phyloP scores from a whole-genome alignment of 2,329 filamentous ascomycete genomes.

The Beauveria scarabaeidicola region DNA sequence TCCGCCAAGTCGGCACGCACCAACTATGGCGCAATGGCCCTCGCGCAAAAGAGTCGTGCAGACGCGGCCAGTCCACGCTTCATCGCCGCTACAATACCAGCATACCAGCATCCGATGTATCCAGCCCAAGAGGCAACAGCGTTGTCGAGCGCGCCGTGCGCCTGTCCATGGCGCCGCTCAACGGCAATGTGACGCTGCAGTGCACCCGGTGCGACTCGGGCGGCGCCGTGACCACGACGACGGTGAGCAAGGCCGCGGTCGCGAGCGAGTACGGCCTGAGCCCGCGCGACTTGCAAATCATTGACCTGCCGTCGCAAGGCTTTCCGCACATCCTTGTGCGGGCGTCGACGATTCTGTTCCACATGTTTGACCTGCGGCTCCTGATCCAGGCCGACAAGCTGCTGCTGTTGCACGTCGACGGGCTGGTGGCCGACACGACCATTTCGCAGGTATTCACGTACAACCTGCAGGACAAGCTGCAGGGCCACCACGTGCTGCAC shows the following conservation, averaged over 20 bases:
- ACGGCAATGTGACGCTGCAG: constrained; percentile 5
- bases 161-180: constrained; percentile 1
- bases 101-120: background rate
- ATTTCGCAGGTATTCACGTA: constrained; percentile 15
- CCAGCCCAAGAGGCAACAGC: background rate
- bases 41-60: background rate
- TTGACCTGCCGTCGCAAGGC: constrained; percentile 25
- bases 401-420: constrained; percentile 20
- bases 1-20: background rate
- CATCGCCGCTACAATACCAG: background rate
- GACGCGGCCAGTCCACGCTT: background rate
- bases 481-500: constrained; percentile 17
- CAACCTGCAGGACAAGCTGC: constrained; percentile 17
- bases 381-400: constrained; percentile 24
- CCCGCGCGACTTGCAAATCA: constrained; percentile 23
- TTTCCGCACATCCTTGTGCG: constrained; percentile 26
- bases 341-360: constrained; percentile 23
- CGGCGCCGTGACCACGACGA: constrained; percentile 1
- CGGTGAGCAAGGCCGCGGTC: constrained; percentile 13
- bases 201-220: constrained; percentile 4
- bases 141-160: background rate
- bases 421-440: background rate
- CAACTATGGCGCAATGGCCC: background rate
- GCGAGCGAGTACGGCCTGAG: constrained; percentile 10
- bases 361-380: constrained; percentile 27